Percentiles rank a stretch among this genome's conserved stretches.
These are phyloP conservation scores for Xylaria polymorpha DNA, from an alignment of 2,329 filamentous ascomycete genomes.

Conservation along the genomic window DNA sequence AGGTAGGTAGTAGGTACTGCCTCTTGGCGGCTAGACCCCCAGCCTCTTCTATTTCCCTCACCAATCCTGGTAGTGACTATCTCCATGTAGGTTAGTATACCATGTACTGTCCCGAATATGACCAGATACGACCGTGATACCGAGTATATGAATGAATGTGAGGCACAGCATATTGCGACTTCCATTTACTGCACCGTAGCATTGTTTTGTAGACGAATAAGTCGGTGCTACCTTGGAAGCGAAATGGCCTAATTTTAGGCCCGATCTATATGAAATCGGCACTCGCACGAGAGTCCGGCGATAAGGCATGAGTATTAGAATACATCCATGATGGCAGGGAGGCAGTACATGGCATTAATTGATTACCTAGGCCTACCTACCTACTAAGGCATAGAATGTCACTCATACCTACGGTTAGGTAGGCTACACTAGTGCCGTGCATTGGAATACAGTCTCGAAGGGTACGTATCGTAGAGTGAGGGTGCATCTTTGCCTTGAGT, in stretches of 20 bases:
- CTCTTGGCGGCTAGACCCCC: constrained; percentile 24
- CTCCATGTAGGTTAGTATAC: not conserved
- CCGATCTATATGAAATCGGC: constrained; percentile 31
- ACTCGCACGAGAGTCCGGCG: constrained; percentile 11
- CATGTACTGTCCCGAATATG: constrained; percentile 9
- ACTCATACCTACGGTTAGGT: too few relatives aligned
- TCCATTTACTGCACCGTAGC: constrained; percentile 15
- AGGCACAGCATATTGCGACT: constrained; percentile 17
- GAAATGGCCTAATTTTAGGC: constrained; percentile 38
- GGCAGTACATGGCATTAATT: not conserved
- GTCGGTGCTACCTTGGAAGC: constrained; percentile 26
- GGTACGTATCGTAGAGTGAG: constrained; percentile 11
- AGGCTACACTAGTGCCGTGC: not conserved
- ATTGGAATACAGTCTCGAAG: not conserved
- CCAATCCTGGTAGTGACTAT: not conserved
- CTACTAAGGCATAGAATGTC: not conserved
- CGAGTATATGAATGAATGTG: not conserved
- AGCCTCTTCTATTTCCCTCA: constrained; percentile 30
- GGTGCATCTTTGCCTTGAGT: not conserved
- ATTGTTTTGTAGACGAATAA: constrained; percentile 24
- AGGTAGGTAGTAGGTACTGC: too few relatives aligned
- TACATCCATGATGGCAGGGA: not conserved
- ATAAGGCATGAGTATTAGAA: constrained; percentile 13
- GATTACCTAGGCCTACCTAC: too few relatives aligned
- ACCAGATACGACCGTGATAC: constrained; percentile 27